Percentiles rank a stretch among this genome's conserved stretches.
These are phyloP conservation scores for Aspergillus uvarum DNA, from an alignment of 2,329 filamentous ascomycete genomes.

Conservation along the genomic window DNA sequence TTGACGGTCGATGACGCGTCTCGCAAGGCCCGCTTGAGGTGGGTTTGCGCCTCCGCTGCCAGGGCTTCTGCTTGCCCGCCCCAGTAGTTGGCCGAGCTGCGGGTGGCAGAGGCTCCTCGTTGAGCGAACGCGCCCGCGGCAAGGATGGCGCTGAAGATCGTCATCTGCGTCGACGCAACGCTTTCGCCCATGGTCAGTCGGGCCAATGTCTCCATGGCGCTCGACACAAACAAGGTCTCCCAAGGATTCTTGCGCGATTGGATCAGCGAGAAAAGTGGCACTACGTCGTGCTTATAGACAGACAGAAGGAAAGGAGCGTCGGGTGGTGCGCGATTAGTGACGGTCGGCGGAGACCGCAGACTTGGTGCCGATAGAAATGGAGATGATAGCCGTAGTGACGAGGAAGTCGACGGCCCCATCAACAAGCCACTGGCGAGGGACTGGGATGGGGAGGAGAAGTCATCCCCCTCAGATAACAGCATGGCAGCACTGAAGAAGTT, in stretches of 20 bases:
- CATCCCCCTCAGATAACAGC: background rate
- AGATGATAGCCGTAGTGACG: background rate
- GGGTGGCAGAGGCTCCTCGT: conserved; percentile 27
- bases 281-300: conserved; percentile 40
- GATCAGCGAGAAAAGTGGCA: conserved; percentile 31
- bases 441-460: background rate
- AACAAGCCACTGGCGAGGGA: background rate
- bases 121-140: conserved; percentile 48
- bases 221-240: conserved; percentile 46
- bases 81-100: conserved; percentile 27
- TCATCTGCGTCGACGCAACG: conserved; percentile 40
- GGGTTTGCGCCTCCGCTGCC: conserved; percentile 31
- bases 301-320: conserved; percentile 42
- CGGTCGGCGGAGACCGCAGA: background rate
- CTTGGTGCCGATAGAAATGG: background rate
- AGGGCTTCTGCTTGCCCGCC: conserved; percentile 33
- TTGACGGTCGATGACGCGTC: conserved; percentile 37
- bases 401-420: background rate
- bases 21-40: conserved; percentile 35
- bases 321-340: conserved; percentile 12
- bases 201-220: conserved; percentile 44
- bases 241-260: conserved; percentile 45
- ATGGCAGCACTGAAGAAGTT: conserved; percentile 11
- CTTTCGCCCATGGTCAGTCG: conserved; percentile 44
- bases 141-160: conserved; percentile 43